Percentiles rank a stretch among this genome's conserved stretches.
Evolutionary conservation across 768 basidiomycete species (phyloP).

Genomic region (Macrolepiota albuminosa): DNA sequence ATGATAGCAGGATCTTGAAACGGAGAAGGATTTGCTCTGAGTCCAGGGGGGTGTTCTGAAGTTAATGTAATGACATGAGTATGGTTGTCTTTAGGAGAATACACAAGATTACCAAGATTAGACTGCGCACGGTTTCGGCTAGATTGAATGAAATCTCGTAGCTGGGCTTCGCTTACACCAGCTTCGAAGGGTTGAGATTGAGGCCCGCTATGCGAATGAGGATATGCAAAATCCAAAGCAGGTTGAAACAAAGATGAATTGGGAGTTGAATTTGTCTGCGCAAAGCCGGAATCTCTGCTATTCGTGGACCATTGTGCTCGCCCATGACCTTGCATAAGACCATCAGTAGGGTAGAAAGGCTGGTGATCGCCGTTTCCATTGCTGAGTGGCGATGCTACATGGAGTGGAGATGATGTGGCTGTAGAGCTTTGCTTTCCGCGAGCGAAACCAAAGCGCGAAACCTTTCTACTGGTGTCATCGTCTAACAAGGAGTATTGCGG

Average conservation of each 20-base stretch:
- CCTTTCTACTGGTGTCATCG: slow-evolving; percentile 58
- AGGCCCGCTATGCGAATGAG: slow-evolving; percentile 39
- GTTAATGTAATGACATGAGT: not conserved
- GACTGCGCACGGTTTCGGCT: slow-evolving; percentile 54
- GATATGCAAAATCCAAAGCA: slow-evolving; percentile 34
- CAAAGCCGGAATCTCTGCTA: slow-evolving; percentile 37
- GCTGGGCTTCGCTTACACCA: slow-evolving; percentile 67
- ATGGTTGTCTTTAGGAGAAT: slow-evolving; percentile 8
- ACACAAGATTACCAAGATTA: slow-evolving; percentile 15
- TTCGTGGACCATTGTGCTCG: slow-evolving; percentile 39
- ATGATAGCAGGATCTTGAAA: slow-evolving; percentile 80
- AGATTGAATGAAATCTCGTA: slow-evolving; percentile 70
- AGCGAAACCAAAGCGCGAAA: slow-evolving; percentile 81
- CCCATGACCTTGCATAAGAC: slow-evolving; percentile 25
- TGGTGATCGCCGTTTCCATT: slow-evolving; percentile 41
- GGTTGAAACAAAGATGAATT: slow-evolving; percentile 47
- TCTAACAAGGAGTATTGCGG: slow-evolving; percentile 39
- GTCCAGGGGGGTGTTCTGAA: slow-evolving; percentile 16
- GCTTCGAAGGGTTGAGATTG: slow-evolving; percentile 56
- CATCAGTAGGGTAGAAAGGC: slow-evolving; percentile 38
- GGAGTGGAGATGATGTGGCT: slow-evolving; percentile 53
- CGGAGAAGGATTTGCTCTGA: slow-evolving; percentile 29
- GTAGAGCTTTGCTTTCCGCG: slow-evolving; percentile 62
- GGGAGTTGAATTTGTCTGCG: slow-evolving; percentile 25
- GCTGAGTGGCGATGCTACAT: slow-evolving; percentile 50